Evolutionary conservation across 495 filamentous ascomycete genomes (phyloP), one percentile per base, ranked within the genome.

Genomic region (Staphylotrichum longicolle): DNA sequence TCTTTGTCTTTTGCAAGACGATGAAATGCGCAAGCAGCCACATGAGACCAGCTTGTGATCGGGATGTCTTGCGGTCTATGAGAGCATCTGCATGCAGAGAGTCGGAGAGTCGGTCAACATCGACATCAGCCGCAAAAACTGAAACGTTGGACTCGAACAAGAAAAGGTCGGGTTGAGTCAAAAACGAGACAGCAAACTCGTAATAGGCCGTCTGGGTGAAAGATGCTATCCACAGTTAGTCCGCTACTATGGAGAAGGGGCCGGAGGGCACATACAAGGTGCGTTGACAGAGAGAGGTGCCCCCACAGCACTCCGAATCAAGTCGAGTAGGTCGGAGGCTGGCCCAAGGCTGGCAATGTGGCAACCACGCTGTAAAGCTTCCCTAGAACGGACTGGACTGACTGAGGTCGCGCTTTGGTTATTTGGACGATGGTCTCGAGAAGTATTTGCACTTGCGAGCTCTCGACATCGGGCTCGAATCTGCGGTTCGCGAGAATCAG

Each of bases 1-100:
- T 62, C 14, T 72, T 71, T 5, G 75, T 71, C 41, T 83, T 81
- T 63, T 88, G 84, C 49, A 96, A 83, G 65, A 82, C 89, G 53
- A 97, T 88, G 61, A 91, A 85, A 68, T 96, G 89, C 27, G 88
- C 82, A 52, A 96, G 74, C 27, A 98, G 78, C 88, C 92, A 95
- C 27, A 92, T 75, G 14, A 81, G 79, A 30, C 69, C 68, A 42
- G 74, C 67, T 52, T 67, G 66, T 9, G 63, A 54, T 6, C 48
- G 52, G 45, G 58, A 48, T 11, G 64, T 54, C 54, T 68, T 66
- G n/a, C 58, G 50, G 5, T 58, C 58, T n/a, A 67, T 47, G 1
- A 54, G 14, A 2, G 50, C 15, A 2, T 50, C 50, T 33, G 47
- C 58, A 41, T 57, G 27, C 37, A 72, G 46, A 8, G 63, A 63